Evolutionary conservation across 106 monocot species (phyloP), one percentile per base, ranked within the genome.

Genomic region (Alisma plantagoaquatica): DNA sequence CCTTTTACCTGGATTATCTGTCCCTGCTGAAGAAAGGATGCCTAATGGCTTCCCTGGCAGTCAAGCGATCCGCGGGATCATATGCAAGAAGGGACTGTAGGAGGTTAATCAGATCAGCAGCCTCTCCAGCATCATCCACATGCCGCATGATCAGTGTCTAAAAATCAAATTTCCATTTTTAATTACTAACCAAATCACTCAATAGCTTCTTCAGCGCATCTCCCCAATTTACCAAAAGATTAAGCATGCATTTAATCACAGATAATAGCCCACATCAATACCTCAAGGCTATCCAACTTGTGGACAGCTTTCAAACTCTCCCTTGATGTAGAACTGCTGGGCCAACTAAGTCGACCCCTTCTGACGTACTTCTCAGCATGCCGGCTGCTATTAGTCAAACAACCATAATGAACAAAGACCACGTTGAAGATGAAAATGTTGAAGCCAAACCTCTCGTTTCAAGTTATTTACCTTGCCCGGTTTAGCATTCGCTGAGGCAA

Each of bases 141-240:
- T 91, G 90, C 51, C 77, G 90, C 90, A 84, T 91, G 31, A 91
- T 71, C 47, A 91, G 57, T 54, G 83, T 91, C 90, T 91, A 68
- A 0, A 60, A 49, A 29, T 18, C 35, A 9, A 25, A 16, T 10
- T 33, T 25, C 21, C n/a, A n/a, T n/a, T n/a, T n/a, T n/a, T n/a
- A n/a, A n/a, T n/a, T n/a, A n/a, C n/a, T n/a, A n/a, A n/a, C n/a
- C n/a, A n/a, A n/a, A n/a, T n/a, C n/a, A n/a, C n/a, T n/a, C n/a
- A n/a, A n/a, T n/a, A n/a, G n/a, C n/a, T n/a, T n/a, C n/a, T n/a
- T n/a, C n/a, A n/a, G n/a, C n/a, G n/a, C n/a, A n/a, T 41, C 41
- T 41, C 12, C 41, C 41, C 10, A 11, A 18, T 27, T 11, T 10
- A 51, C 6, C 14, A 10, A 23, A 26, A 19, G 22, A 0, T 27